phyloP scores from a whole-genome alignment of 2,329 filamentous ascomycete genomes.

The Colletotrichum sp. region DNA sequence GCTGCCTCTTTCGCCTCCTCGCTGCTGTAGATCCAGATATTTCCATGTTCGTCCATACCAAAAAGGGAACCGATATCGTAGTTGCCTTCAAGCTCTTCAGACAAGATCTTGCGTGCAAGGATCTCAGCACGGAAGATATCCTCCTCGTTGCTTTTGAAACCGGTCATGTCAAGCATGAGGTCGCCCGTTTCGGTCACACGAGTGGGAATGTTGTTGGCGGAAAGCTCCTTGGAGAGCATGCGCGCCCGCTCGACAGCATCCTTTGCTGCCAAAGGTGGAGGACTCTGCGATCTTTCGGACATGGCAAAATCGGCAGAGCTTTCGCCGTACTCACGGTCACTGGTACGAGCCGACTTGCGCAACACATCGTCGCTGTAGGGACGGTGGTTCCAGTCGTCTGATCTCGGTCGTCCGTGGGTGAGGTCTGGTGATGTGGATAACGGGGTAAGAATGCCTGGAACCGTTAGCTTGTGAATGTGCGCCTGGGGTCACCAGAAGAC shows the following conservation, averaged over 20 bases:
- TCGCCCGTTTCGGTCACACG: conserved; percentile 93
- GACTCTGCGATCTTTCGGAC: conserved; percentile 74
- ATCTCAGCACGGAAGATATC: conserved; percentile 91
- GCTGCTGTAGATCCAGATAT: conserved; percentile 99
- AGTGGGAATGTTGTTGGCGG: conserved; percentile 89
- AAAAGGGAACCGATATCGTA: conserved; percentile 97
- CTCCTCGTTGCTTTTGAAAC: conserved; percentile 93
- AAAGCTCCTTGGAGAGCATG: conserved; percentile 84
- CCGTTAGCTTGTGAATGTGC: background rate
- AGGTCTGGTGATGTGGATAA: conserved; percentile 59
- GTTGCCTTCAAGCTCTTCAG: conserved; percentile 90
- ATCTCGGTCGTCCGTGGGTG: conserved; percentile 47
- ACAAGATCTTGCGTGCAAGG: conserved; percentile 89
- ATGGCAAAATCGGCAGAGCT: conserved; percentile 42
- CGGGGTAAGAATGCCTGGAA: conserved; percentile 56
- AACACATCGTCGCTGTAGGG: conserved; percentile 62
- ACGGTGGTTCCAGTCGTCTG: conserved; percentile 58
- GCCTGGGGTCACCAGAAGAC: background rate
- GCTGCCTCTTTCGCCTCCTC: conserved; percentile 94
- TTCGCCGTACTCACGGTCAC: conserved; percentile 36
- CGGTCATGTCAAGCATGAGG: conserved; percentile 97
- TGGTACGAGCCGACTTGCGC: conserved; percentile 48
- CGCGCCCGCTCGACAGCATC: conserved; percentile 86
- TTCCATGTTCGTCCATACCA: conserved; percentile 92
- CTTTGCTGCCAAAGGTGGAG: conserved; percentile 71